Evolutionary conservation across 495 filamentous ascomycete species (phyloP).

Genomic region (Cladorrhinum samala): DNA sequence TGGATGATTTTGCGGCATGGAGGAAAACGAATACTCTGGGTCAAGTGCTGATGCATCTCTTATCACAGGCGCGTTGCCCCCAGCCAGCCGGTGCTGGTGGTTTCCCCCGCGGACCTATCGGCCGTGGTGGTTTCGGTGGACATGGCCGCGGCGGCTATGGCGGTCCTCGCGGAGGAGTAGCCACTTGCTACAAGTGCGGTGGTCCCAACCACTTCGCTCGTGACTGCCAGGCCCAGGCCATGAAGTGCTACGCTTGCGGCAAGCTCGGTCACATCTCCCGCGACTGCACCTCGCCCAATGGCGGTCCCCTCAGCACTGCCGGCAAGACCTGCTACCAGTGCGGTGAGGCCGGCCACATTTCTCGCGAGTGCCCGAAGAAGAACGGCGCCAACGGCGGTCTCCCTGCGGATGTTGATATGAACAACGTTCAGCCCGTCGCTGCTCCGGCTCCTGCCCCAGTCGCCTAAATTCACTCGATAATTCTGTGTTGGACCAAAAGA

Average conservation of each 20-base stretch:
- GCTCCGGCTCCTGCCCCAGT: conserved; percentile 20
- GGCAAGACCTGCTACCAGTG: conserved; percentile 99
- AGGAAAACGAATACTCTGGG: too few species aligned
- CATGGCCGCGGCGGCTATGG: conserved; percentile 59
- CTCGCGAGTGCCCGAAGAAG: conserved; percentile 79
- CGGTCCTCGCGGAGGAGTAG: conserved; percentile 61
- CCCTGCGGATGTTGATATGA: conserved; percentile 26
- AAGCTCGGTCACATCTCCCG: conserved; percentile 97
- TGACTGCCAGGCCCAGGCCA: conserved; percentile 98
- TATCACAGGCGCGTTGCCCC: conserved; percentile 72
- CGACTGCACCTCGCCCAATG: conserved; percentile 96
- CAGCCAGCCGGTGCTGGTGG: conserved; percentile 57
- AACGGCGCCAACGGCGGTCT: conserved; percentile 43
- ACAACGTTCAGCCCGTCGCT: conserved; percentile 17
- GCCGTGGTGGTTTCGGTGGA: conserved; percentile 39
- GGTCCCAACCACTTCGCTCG: conserved; percentile 98
- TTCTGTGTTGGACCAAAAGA: neutral
- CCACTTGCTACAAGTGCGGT: conserved; percentile 99
- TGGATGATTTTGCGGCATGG: neutral
- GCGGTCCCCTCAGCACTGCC: conserved; percentile 87
- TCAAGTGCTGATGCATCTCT: too few species aligned
- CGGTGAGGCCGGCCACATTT: conserved; percentile 92
- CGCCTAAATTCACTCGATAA: conserved; percentile 30
- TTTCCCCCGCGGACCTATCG: conserved; percentile 61
- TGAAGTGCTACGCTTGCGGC: conserved; percentile 99